Evolutionary conservation across 371 early-diverging fungal genomes (phyloP).

Genomic region (Mortierella sp.): DNA sequence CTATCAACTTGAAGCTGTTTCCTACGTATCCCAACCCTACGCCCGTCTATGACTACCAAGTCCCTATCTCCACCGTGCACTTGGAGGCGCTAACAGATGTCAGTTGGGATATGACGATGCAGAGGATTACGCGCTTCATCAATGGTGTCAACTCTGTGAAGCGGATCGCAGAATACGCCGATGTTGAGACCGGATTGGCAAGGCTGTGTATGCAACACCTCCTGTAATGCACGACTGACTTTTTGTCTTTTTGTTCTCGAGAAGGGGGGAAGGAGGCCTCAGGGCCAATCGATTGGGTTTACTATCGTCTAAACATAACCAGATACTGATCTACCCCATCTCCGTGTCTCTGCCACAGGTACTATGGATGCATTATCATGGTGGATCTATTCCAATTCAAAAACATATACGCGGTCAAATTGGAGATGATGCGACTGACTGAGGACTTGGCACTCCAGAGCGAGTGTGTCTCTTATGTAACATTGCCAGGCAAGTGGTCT

Average conservation of each 20-base stretch:
- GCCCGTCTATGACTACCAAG: slow-evolving; percentile 82
- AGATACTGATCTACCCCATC: too few relatives aligned
- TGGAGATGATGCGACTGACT: slow-evolving; percentile 69
- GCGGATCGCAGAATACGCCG: slow-evolving; percentile 77
- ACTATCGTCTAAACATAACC: too few relatives aligned
- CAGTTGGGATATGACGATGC: slow-evolving; percentile 89
- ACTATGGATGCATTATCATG: slow-evolving; percentile 85
- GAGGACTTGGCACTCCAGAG: slow-evolving; percentile 68
- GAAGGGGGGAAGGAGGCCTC: too few relatives aligned
- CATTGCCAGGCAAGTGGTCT: slow-evolving; percentile 59
- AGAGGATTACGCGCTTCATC: slow-evolving; percentile 70
- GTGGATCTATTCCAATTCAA: slow-evolving; percentile 92
- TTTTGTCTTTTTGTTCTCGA: not conserved
- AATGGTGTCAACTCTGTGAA: slow-evolving; percentile 84
- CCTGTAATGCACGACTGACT: slow-evolving; percentile 57
- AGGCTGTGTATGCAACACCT: slow-evolving; percentile 84
- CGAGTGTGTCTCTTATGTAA: slow-evolving; percentile 77
- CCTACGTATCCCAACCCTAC: slow-evolving; percentile 83
- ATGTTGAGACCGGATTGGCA: slow-evolving; percentile 79
- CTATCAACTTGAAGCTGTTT: slow-evolving; percentile 87
- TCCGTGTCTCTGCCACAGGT: slow-evolving; percentile 57
- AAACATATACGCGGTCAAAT: slow-evolving; percentile 81
- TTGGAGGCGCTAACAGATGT: slow-evolving; percentile 72
- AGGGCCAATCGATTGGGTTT: too few relatives aligned
- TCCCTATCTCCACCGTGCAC: slow-evolving; percentile 82